A percentile compares a stretch with the other conserved stretches of the same genome.
These are phyloP conservation scores for Penicillium goetzii DNA, from an alignment of 495 filamentous ascomycete genomes.

Conservation along the genomic window DNA sequence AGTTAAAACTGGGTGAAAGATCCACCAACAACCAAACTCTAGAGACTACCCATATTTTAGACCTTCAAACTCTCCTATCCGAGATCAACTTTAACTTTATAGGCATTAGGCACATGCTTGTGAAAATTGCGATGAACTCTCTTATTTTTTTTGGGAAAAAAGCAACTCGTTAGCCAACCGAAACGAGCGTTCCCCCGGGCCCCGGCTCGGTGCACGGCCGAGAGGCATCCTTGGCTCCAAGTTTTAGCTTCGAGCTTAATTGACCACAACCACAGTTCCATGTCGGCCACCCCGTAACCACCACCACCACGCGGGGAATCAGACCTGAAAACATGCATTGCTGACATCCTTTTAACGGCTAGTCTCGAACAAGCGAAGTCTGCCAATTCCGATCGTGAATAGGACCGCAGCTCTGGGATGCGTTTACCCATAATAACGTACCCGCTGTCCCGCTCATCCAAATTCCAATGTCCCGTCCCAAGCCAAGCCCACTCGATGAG, in stretches of 20 bases:
- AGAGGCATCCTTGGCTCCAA: slow-evolving; percentile 2
- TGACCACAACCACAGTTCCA: background rate
- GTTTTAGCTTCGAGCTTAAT: slow-evolving; percentile 17
- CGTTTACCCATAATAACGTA: background rate
- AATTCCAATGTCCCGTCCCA: slow-evolving; percentile 1
- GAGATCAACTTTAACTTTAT: slow-evolving; percentile 6
- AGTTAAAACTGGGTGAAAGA: background rate
- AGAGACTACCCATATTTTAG: background rate
- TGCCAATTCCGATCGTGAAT: slow-evolving; percentile 2
- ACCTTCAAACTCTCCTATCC: background rate
- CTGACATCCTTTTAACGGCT: background rate
- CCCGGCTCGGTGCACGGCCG: slow-evolving; percentile 14
- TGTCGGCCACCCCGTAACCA: background rate
- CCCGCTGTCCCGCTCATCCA: background rate
- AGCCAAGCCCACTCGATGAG: slow-evolving; percentile 10
- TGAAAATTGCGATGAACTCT: background rate
- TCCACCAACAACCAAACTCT: background rate
- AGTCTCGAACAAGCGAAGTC: background rate
- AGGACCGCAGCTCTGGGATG: background rate
- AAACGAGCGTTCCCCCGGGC: background rate
- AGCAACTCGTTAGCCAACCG: background rate
- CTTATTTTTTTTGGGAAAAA: background rate
- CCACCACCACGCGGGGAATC: background rate
- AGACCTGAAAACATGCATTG: background rate
- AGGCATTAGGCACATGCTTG: background rate